Evolutionary conservation across 1,139 yeast genomes (phyloP), one percentile per base, ranked within the genome.

Genomic region (Geotrichum histeridarum): DNA sequence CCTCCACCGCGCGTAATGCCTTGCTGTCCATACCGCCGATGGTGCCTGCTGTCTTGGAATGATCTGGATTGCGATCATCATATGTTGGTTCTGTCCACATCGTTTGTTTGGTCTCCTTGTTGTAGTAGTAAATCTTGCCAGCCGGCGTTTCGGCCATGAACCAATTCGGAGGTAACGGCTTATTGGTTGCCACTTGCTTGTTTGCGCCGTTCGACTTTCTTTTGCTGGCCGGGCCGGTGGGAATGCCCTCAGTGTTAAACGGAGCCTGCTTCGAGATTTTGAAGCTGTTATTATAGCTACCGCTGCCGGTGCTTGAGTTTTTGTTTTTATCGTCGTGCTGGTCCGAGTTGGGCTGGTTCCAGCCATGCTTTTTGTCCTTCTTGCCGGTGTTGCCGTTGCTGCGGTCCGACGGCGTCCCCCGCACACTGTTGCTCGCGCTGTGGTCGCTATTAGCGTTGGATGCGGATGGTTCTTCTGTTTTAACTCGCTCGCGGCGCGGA

Each of bases 71-170:
- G 18, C 38, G 15, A 35, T 38, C 43, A 30, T 38, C 43, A 30
- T n/a, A 44, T 8, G 14, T 35, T 2, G 50, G 90, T 51, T 70
- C 71, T 12, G 80, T 83, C 91, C 93, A 85, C 50, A 77, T 77
- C 0, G 83, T 77, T 15, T 71, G 61, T 44, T 75, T 73, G 42
- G 73, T 68, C 14, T 67, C 73, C 43, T 78, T 69, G 64, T 84
- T 79, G 69, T 73, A 84, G 66, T 80, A 86, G 66, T 84, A 85
- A 4, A 65, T 54, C 37, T 59, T 55, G 12, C 76, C 75, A 8
- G 60, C 60, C 1, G 63, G 61, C 4, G 67, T 64, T n/a, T 58
- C 57, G 0, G 72, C 67, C 1, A 65, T 59, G 11, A 64, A 63
- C 78, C 78, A 74, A n/a, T 73, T 75, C 4, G 58, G 51, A 1